Evolutionary conservation across 2,329 filamentous ascomycete genomes (phyloP).

Genomic region (Aspergillus pseudoterreus): DNA sequence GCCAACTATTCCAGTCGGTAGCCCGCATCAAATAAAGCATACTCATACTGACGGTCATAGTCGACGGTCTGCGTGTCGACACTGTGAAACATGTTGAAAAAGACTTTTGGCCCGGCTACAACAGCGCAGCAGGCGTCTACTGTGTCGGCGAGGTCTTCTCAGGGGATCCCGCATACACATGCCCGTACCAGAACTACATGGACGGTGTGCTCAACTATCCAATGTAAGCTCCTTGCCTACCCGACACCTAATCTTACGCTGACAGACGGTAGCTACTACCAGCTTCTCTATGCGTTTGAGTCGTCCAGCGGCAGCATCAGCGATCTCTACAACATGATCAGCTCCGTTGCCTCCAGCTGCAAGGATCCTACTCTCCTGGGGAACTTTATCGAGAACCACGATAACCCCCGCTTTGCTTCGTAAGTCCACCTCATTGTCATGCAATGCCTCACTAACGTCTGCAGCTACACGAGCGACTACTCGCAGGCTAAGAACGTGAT

Average conservation of each 20-base stretch:
- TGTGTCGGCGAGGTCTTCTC: slow-evolving; percentile 48
- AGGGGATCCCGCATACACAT: slow-evolving; percentile 39
- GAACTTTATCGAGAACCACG: slow-evolving; percentile 60
- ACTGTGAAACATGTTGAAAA: slow-evolving; percentile 49
- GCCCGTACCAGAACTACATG: slow-evolving; percentile 44
- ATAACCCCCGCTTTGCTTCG: slow-evolving; percentile 53
- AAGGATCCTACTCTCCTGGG: slow-evolving; percentile 48
- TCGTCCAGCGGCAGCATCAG: slow-evolving; percentile 31
- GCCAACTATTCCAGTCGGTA: slow-evolving; percentile 59
- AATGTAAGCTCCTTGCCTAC: slow-evolving; percentile 20
- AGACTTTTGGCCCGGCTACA: slow-evolving; percentile 43
- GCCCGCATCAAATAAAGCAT: neutral
- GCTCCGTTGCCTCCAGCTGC: slow-evolving; percentile 31
- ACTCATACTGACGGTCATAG: slow-evolving; percentile 13
- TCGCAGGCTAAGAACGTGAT: slow-evolving; percentile 59
- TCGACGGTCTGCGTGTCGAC: slow-evolving; percentile 53
- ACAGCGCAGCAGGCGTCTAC: slow-evolving; percentile 43
- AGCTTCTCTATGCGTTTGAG: slow-evolving; percentile 34
- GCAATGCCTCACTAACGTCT: neutral
- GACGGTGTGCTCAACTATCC: slow-evolving; percentile 50
- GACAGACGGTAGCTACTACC: slow-evolving; percentile 24
- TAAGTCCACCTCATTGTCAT: slow-evolving; percentile 6
- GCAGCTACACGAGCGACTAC: slow-evolving; percentile 29
- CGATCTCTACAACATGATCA: slow-evolving; percentile 33
- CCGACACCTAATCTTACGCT: too few relatives aligned